phyloP scores from a whole-genome alignment of 495 filamentous ascomycete species.

The Hypoxylon perforatum region DNA sequence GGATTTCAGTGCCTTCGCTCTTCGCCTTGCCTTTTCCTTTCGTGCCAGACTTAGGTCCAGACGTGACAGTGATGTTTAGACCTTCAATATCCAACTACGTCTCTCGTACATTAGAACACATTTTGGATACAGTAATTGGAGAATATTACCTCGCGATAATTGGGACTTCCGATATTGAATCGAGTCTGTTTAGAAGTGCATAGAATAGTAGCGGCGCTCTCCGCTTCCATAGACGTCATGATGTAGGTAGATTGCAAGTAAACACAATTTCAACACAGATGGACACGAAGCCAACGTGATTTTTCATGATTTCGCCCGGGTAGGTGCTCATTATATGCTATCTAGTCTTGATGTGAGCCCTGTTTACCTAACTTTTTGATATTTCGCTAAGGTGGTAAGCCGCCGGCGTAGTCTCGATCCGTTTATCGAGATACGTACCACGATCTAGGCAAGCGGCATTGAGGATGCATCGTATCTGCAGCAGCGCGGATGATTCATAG shows the following conservation, averaged over 20 bases:
- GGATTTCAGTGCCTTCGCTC: constrained; percentile 70
- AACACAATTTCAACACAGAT: not conserved
- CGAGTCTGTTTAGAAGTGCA: constrained; percentile 68
- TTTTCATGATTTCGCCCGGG: not conserved
- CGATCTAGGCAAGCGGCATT: too few species aligned
- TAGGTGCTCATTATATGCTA: constrained; percentile 7
- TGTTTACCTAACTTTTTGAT: not conserved
- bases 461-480: constrained; percentile 34
- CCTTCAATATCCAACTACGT: constrained; percentile 73
- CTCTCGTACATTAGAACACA: constrained; percentile 5
- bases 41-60: constrained; percentile 43
- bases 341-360: constrained; percentile 8
- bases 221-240: constrained; percentile 61
- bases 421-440: too few species aligned
- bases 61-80: constrained; percentile 69
- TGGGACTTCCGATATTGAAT: constrained; percentile 64
- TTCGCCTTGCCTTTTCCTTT: constrained; percentile 63
- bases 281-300: not conserved
- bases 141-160: constrained; percentile 60
- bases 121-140: not conserved
- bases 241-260: not conserved
- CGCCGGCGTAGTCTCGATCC: not conserved
- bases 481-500: constrained; percentile 48
- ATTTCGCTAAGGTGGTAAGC: too few species aligned
- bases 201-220: constrained; percentile 61